A percentile compares a stretch with the other conserved stretches of the same genome.
Evolutionary conservation across 139 green algal species (phyloP).

Genomic region (Chlamydomonas eustigma): DNA sequence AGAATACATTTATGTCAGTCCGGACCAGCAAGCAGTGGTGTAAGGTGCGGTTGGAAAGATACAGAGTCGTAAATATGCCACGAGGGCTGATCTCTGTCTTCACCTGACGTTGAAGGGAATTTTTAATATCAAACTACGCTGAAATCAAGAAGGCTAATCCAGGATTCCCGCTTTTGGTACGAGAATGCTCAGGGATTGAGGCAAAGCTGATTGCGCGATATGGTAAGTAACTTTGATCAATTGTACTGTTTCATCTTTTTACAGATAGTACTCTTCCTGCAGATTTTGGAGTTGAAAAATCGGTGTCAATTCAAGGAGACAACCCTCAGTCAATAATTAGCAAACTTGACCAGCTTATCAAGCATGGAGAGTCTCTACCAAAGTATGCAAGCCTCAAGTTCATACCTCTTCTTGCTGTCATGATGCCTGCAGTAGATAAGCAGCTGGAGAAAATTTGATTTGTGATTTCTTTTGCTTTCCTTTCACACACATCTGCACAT

Average conservation of each 20-base stretch:
- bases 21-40: constrained; percentile 61
- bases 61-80: no score
- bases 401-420: no score
- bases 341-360: not conserved
- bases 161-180: constrained; percentile 78
- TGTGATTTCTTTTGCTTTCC: no score
- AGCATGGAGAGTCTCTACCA: not conserved
- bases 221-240: constrained; percentile 46
- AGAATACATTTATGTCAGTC: constrained; percentile 81
- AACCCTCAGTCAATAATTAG: not conserved
- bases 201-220: constrained; percentile 76
- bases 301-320: constrained; percentile 59
- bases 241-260: not conserved
- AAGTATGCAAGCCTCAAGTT: no score
- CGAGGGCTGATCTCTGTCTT: not conserved
- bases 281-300: constrained; percentile 73
- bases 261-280: constrained; percentile 2
- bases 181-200: constrained; percentile 66
- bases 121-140: constrained; percentile 71
- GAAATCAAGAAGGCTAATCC: constrained; percentile 90
- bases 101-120: constrained; percentile 62
- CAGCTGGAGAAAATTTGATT: no score
- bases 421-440: no score
- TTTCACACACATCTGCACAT: no score
- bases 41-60: no score